Conservation (phyloP, 73 alveolate species). For the Loxodes magnus region DNA sequence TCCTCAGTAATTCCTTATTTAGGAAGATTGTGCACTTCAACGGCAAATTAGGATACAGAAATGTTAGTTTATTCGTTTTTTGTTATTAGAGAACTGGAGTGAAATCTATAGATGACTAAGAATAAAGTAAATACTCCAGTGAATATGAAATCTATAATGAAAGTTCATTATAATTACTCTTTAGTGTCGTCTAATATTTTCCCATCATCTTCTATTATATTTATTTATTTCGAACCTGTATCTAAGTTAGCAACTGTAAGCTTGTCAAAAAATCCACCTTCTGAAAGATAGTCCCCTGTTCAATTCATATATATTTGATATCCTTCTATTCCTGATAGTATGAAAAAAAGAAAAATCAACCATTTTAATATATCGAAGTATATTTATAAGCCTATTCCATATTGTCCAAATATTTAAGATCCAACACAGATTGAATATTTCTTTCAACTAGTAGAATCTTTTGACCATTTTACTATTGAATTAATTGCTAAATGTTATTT, state of each 20-base stretch:
- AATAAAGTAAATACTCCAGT: neutral
- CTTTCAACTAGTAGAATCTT: too few relatives aligned
- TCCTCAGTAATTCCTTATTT: neutral
- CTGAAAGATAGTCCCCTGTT: neutral
- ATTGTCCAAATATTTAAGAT: neutral
- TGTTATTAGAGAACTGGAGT: neutral
- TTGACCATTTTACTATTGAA: too few relatives aligned
- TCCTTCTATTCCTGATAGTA: neutral
- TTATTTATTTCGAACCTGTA: neutral
- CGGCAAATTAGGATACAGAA: neutral
- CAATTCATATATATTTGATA: neutral
- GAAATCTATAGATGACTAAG: neutral
- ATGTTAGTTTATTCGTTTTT: neutral
- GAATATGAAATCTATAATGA: neutral
- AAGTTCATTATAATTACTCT: neutral
- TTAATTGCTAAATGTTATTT: too few relatives aligned
- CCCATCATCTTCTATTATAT: neutral
- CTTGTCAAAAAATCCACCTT: neutral
- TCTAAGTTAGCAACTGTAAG: neutral
- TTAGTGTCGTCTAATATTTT: neutral
- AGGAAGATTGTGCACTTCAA: conserved; percentile 8
- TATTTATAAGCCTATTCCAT: conserved; percentile 1
- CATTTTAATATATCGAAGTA: neutral
- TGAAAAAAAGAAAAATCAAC: conserved; percentile 2
- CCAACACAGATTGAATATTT: too few relatives aligned